Conservation (phyloP, 371 early-diverging fungal species). For the Haplosporangium sp. region DNA sequence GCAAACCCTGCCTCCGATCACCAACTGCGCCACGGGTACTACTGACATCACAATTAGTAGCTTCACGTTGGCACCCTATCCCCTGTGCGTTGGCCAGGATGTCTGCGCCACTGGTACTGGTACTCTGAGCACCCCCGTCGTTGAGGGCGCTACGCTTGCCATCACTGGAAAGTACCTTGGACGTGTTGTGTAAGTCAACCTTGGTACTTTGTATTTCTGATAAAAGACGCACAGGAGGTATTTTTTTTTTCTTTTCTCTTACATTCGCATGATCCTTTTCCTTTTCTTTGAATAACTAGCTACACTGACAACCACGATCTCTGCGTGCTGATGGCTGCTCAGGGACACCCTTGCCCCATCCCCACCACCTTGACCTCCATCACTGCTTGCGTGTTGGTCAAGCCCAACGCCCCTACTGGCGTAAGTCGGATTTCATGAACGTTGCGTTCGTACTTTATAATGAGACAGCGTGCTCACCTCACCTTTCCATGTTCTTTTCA, state of each 20-base stretch:
- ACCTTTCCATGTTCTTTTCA: neutral
- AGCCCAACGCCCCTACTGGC: slow-evolving; percentile 19
- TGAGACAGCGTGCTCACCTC: neutral
- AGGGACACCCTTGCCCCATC: slow-evolving; percentile 42
- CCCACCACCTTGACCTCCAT: slow-evolving; percentile 27
- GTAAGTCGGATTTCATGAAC: slow-evolving; percentile 12
- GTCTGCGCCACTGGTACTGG: slow-evolving; percentile 39
- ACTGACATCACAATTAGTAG: slow-evolving; percentile 17
- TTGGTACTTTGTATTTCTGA: too few relatives aligned
- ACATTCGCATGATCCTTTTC: too few relatives aligned
- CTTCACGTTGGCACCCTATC: slow-evolving; percentile 30
- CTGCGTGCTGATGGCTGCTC: slow-evolving; percentile 26
- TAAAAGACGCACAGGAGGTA: too few relatives aligned
- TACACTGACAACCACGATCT: slow-evolving; percentile 44
- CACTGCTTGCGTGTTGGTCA: slow-evolving; percentile 30
- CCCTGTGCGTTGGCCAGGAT: slow-evolving; percentile 30
- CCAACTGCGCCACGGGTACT: slow-evolving; percentile 25
- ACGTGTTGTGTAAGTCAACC: slow-evolving; percentile 1
- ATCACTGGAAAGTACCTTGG: slow-evolving; percentile 29
- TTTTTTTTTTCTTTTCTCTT: too few relatives aligned
- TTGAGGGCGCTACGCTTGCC: slow-evolving; percentile 7
- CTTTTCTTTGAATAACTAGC: neutral
- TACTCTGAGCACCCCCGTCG: slow-evolving; percentile 18
- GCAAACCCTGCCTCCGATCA: neutral
- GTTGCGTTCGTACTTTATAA: neutral